phyloP scores from a whole-genome alignment of 2,329 filamentous ascomycete genomes.

The Lecanosticta acicola region DNA sequence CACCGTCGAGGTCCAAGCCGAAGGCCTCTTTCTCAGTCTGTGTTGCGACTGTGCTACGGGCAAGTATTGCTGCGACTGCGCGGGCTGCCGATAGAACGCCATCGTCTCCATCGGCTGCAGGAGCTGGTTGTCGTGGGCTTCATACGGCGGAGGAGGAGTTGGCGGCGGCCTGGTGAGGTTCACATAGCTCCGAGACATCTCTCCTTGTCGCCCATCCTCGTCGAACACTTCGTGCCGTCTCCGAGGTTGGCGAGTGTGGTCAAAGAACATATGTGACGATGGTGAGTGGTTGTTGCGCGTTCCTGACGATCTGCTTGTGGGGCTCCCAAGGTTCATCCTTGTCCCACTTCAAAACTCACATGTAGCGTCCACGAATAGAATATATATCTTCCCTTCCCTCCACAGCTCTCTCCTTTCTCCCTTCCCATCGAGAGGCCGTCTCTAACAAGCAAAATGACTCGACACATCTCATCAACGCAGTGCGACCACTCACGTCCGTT shows the following conservation, averaged over 20 bases:
- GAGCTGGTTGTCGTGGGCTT: conserved; percentile 8
- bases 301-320: conserved; percentile 2
- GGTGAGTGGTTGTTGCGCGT: not conserved
- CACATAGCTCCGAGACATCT: not conserved
- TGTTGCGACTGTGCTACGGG: conserved; percentile 4
- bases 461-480: not conserved
- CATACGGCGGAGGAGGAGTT: conserved; percentile 17
- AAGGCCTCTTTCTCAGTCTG: conserved; percentile 12
- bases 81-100: conserved; percentile 10
- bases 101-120: conserved; percentile 7
- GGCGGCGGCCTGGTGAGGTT: conserved; percentile 3
- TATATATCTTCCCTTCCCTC: not conserved
- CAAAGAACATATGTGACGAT: not conserved
- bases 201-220: too few species aligned
- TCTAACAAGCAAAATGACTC: not conserved
- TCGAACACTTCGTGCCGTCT: too few species aligned
- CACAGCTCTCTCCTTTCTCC: conserved; percentile 2
- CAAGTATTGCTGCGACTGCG: conserved; percentile 11
- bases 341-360: not conserved
- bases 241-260: too few species aligned
- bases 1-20: conserved; percentile 11
- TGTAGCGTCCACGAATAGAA: not conserved
- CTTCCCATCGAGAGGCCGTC: not conserved
- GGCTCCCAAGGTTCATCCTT: conserved; percentile 1
- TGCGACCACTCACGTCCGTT: not conserved